These are phyloP conservation scores for Lathyrus sativus DNA, from an alignment of 306 rosid genomes.

Conservation along the genomic window DNA sequence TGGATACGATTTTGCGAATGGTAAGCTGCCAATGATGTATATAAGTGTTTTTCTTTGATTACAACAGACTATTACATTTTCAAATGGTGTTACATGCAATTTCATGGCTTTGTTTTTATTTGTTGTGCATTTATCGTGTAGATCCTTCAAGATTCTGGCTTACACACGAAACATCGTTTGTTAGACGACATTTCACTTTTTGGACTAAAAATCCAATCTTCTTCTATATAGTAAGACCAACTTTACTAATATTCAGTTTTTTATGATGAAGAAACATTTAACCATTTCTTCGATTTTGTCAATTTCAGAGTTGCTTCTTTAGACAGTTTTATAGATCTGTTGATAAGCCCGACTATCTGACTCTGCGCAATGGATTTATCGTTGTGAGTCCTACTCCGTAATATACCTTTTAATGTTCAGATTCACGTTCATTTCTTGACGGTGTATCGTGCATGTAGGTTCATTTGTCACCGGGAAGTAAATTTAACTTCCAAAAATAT, in stretches of 20 bases:
- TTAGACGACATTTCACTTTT: conserved; percentile 77
- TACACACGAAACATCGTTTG: conserved; percentile 92
- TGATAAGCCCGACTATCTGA: too few species aligned
- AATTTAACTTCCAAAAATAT: too few species aligned
- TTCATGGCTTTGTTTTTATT: conserved; percentile 10
- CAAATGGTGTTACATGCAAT: conserved; percentile 18
- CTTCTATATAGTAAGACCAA: conserved; percentile 79
- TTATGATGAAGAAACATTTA: conserved; percentile 36
- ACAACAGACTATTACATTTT: conserved; percentile 6
- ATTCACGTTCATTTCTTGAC: too few species aligned
- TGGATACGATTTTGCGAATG: conserved; percentile 73
- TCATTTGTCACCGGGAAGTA: conserved; percentile 86
- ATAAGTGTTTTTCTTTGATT: conserved; percentile 10
- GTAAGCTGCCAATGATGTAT: conserved; percentile 44
- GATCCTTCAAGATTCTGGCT: conserved; percentile 92
- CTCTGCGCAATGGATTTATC: too few species aligned
- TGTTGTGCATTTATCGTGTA: conserved; percentile 35
- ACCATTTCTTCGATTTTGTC: too few species aligned
- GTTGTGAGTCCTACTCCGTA: too few species aligned
- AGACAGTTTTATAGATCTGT: too few species aligned
- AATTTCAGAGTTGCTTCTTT: too few species aligned
- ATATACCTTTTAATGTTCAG: too few species aligned
- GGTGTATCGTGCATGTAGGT: conserved; percentile 66
- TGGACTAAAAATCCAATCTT: conserved; percentile 72
- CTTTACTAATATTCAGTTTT: conserved; percentile 26